phyloP scores from a whole-genome alignment of 2,329 filamentous ascomycete genomes.

The Ceratocystis huliohia region DNA sequence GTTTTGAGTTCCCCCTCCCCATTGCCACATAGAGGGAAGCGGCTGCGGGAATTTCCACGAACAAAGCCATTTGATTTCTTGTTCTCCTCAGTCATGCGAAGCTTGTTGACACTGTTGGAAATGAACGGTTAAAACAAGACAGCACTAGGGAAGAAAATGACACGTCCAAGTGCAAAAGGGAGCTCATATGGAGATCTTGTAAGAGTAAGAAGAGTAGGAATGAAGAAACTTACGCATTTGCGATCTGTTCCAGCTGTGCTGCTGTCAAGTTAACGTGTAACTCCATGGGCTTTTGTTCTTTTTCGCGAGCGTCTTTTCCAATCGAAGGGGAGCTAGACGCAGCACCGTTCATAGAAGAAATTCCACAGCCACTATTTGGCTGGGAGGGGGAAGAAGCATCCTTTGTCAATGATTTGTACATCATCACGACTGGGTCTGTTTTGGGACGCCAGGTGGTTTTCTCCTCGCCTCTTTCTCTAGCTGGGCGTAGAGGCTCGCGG shows the following conservation, averaged over 20 bases:
- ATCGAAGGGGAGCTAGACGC: neutral
- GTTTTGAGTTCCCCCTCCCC: neutral
- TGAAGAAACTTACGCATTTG: slow-evolving; percentile 31
- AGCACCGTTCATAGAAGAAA: neutral
- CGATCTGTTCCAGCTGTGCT: slow-evolving; percentile 37
- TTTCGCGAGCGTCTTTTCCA: neutral
- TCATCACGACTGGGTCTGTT: neutral
- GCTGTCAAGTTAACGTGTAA: slow-evolving; percentile 39
- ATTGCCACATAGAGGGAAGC: neutral
- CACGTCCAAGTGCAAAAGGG: too few species aligned
- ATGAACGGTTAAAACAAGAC: neutral
- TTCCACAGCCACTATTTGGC: neutral
- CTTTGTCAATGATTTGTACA: neutral
- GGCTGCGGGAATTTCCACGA: neutral
- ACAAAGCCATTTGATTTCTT: neutral
- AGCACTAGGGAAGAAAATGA: neutral
- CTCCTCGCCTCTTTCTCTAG: neutral
- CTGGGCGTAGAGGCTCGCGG: neutral
- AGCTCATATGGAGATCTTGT: too few species aligned
- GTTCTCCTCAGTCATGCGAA: neutral
- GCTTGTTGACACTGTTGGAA: neutral
- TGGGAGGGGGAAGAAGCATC: neutral
- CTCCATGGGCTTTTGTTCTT: slow-evolving; percentile 33
- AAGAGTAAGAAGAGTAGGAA: too few species aligned
- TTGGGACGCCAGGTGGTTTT: slow-evolving; percentile 1